phyloP scores from a whole-genome alignment of 176 grass and related monocot genomes.

The Poa annua region DNA sequence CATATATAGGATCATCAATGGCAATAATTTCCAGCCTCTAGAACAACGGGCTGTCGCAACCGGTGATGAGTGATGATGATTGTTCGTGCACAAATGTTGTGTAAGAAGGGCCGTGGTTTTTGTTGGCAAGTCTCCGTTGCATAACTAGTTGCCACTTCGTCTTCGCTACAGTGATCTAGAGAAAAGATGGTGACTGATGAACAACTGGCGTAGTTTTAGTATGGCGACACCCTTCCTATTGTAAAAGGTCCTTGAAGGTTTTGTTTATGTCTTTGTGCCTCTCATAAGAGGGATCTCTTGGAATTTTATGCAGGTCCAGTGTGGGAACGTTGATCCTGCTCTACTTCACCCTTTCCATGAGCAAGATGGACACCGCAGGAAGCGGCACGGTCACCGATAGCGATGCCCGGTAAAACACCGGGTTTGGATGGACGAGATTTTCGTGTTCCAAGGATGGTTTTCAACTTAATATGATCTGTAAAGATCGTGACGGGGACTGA shows the following conservation, averaged over 20 bases:
- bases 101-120: neutral
- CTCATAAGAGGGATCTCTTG: neutral
- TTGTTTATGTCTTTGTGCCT: neutral
- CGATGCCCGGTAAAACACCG: slow-evolving; percentile 44
- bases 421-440: neutral
- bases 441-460: neutral
- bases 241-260: neutral
- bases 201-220: neutral
- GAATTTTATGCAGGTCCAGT: slow-evolving; percentile 63
- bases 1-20: neutral
- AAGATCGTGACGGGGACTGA: slow-evolving; percentile 5
- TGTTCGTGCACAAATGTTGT: neutral
- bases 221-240: neutral
- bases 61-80: neutral
- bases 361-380: slow-evolving; percentile 38
- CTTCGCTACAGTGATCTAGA: neutral
- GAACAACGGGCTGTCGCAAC: neutral
- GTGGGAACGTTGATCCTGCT: slow-evolving; percentile 83
- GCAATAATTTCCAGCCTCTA: neutral
- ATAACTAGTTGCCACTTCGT: neutral
- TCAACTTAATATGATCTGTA: neutral
- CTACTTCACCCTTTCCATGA: slow-evolving; percentile 88
- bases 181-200: slow-evolving; percentile 8
- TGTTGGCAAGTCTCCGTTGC: slow-evolving; percentile 28
- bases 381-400: slow-evolving; percentile 9